These are phyloP conservation scores for Suillus bovinus DNA, from an alignment of 768 basidiomycete genomes.

Conservation along the genomic window DNA sequence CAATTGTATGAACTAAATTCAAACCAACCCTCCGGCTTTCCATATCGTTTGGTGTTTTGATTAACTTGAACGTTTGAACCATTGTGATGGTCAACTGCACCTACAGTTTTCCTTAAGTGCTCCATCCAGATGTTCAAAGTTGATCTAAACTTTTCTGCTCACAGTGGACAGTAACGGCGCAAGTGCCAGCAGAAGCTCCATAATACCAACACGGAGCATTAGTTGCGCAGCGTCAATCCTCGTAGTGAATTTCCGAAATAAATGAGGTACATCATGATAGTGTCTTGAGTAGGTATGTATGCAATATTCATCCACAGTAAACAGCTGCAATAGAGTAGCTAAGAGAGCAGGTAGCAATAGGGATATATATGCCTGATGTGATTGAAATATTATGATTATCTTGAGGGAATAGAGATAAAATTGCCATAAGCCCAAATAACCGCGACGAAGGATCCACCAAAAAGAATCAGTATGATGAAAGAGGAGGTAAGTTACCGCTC, in stretches of 20 bases:
- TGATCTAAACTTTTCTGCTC: background rate
- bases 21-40: too few relatives aligned
- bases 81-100: too few relatives aligned
- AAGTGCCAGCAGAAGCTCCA: background rate
- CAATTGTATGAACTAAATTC: too few relatives aligned
- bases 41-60: too few relatives aligned
- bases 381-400: background rate
- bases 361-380: slow-evolving; percentile 1
- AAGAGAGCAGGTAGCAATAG: background rate
- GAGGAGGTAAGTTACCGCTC: slow-evolving; percentile 22
- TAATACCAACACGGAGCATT: background rate
- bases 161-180: background rate
- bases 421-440: background rate
- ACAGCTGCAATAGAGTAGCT: background rate
- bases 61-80: too few relatives aligned
- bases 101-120: too few relatives aligned
- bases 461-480: background rate
- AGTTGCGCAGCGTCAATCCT: background rate
- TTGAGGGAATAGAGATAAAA: background rate
- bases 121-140: background rate
- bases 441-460: background rate
- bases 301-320: background rate
- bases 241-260: background rate
- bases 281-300: background rate
- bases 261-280: background rate